Conservation (phyloP, 208 protist species). For the Entamoeba nuttalli region DNA sequence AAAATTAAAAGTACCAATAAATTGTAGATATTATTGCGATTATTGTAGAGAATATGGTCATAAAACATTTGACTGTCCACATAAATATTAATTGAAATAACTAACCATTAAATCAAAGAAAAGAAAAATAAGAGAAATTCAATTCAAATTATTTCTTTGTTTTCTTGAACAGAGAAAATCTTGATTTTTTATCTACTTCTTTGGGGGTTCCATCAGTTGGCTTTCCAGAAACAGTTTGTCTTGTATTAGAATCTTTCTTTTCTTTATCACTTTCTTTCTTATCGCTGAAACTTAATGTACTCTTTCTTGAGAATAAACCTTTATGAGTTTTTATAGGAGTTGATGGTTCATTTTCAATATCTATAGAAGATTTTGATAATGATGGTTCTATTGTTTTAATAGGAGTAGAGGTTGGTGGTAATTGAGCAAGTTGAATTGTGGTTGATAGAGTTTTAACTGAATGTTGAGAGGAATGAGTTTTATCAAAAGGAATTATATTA, state of each 20-base stretch:
- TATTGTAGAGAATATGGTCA: background rate
- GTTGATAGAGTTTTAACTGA: too few species aligned
- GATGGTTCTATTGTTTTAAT: too few species aligned
- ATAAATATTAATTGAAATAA: background rate
- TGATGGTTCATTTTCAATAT: background rate
- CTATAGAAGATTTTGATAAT: background rate
- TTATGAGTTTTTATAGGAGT: background rate
- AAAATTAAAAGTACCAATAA: too few species aligned
- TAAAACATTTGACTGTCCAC: background rate
- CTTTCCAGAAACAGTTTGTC: too few species aligned
- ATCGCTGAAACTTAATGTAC: background rate
- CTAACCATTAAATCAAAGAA: background rate
- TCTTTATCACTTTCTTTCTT: background rate
- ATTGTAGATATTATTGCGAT: background rate
- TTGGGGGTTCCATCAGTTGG: background rate
- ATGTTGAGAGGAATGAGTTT: too few species aligned
- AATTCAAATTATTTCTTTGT: background rate
- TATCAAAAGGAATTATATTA: too few species aligned
- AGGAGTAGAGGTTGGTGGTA: too few species aligned
- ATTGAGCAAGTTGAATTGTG: too few species aligned
- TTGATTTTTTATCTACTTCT: background rate
- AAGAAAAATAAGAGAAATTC: background rate
- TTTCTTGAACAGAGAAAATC: background rate
- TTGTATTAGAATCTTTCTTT: background rate
- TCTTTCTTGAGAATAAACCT: background rate